Base-by-base conservation (phyloP, 371 early-diverging fungal genomes). In the Nematocida homosporus region DNA sequence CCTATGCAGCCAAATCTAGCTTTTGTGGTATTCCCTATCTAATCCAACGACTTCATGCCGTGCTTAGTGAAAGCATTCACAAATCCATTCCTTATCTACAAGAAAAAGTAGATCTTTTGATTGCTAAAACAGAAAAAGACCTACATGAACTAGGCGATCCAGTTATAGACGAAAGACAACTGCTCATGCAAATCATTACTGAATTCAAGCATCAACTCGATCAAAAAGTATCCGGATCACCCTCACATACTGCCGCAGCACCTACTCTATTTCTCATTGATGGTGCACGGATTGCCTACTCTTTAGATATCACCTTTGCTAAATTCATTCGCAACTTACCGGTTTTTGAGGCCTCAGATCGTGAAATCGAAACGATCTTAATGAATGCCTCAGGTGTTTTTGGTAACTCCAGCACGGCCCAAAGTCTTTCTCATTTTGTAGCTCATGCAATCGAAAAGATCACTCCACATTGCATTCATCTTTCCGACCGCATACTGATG, bases 21-120 rank as follows among this genome's bases (percentile, higher is more conserved):
- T 95, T 91, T 86, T 96, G 97, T 83, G 99, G 99, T 54, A 94
- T 97, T 29, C 92, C 92, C 4, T 96, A 90, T 86, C 83, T 98
- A 76, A 92, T 96, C 2, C 86, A 91, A 56, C 92, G 91, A 81
- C 86, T 97, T 6, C 94, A 93, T 82, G 89, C 89, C 88, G 90
- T 91, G 66, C 86, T 97, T 0, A 65, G 77, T 20, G 78, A 80
- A 47, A 68, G 78, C 50, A 84, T 81, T 42, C 66, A 54, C 59
- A 64, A 63, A 18, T 79, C 72, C 59, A 30, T 76, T 13, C 81
- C 80, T 0, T 66, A 78, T 16, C 59, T 82, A 20, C 81, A 81
- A 60, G 66, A 79, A 75, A 25, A 81, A 38, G 77, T 81, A 20
- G 54, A 66, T 40, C 59, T n/a, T 27, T n/a, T 72, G 23, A 20